Base-by-base conservation (phyloP, 192 early-diverging fungal species). In the Entomortierella parvispora region DNA sequence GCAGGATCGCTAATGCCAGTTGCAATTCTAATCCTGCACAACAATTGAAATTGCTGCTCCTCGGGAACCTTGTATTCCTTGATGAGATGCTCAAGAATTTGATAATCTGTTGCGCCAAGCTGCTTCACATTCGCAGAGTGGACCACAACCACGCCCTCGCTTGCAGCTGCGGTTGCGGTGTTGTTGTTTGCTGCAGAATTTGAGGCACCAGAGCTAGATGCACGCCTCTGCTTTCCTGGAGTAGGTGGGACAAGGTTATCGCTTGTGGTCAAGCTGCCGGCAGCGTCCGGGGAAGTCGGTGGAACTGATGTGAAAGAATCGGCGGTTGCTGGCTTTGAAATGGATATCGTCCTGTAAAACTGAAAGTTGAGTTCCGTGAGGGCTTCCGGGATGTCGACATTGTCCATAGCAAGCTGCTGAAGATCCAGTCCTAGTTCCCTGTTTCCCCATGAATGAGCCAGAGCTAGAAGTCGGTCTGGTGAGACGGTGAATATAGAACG, bases 21-120 rank as follows among this genome's bases (percentile, higher is more conserved):
- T 5, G 93, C 92, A 46, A 96, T 87, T 23, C 93, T 84, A 51
- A 96, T 91, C 26, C 90, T 87, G 65, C 94, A 91, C 20, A 94
- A 82, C 48, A 99, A 86, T 58, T 89, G 85, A 56, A 92, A 96
- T 22, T 89, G 87, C 57, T 94, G 88, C 52, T 91, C 86, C 40
- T 75, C 74, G 0, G 95, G 90, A 31, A 98, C 86, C 10, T 81
- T 66, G 84, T 94, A 85, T 68, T 89, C 77, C 20, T 86, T 63
- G 5, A 91, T 83, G 47, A 98, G 79, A 50, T 83, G 72, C 31
- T 79, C 79, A 11, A 94, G 82, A 44, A 91, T 72, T 12, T 89
- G 83, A 32, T 75, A 62, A 49, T 87, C 89, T 22, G 81, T 63
- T n/a, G 80, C 45, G 11, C 79, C 82, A 3, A 54, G 44, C 31